Evolutionary conservation across 306 rosid genomes (phyloP).

Genomic region (Vicia faba): DNA sequence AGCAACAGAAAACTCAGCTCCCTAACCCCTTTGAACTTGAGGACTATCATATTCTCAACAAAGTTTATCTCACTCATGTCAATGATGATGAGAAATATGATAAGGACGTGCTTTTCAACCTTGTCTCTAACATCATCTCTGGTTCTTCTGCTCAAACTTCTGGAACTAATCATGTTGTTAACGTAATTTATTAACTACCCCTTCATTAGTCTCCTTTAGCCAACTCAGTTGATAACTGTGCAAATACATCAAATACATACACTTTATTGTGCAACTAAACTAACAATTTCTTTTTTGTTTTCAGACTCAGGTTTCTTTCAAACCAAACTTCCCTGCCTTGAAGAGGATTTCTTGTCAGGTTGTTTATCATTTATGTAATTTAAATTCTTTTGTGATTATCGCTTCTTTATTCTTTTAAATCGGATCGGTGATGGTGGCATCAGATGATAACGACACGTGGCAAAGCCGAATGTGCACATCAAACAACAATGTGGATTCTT

Average conservation of each 20-base stretch:
- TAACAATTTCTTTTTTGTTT: conserved; percentile 9
- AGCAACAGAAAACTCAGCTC: conserved; percentile 29
- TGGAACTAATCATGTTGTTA: background rate
- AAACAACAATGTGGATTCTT: conserved; percentile 39
- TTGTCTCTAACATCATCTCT: conserved; percentile 11
- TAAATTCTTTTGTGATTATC: too few species aligned
- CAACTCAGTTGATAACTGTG: too few species aligned
- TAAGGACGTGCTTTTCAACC: conserved; percentile 3
- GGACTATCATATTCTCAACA: conserved; percentile 16
- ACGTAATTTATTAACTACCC: too few species aligned
- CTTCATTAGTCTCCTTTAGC: too few species aligned
- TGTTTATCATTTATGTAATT: background rate
- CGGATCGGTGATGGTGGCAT: background rate
- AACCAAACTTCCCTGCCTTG: conserved; percentile 24
- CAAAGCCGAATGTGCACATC: conserved; percentile 26
- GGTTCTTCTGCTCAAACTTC: conserved; percentile 26
- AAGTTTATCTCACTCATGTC: conserved; percentile 35
- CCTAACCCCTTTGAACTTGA: conserved; percentile 30
- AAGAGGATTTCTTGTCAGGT: conserved; percentile 44
- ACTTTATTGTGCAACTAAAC: background rate
- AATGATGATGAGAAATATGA: conserved; percentile 20
- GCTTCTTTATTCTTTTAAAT: too few species aligned
- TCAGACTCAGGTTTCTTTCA: conserved; percentile 19
- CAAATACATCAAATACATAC: too few species aligned
- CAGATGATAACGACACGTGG: conserved; percentile 39